Base-by-base conservation (phyloP, 495 filamentous ascomycete species). In the Peziza echinospora region DNA sequence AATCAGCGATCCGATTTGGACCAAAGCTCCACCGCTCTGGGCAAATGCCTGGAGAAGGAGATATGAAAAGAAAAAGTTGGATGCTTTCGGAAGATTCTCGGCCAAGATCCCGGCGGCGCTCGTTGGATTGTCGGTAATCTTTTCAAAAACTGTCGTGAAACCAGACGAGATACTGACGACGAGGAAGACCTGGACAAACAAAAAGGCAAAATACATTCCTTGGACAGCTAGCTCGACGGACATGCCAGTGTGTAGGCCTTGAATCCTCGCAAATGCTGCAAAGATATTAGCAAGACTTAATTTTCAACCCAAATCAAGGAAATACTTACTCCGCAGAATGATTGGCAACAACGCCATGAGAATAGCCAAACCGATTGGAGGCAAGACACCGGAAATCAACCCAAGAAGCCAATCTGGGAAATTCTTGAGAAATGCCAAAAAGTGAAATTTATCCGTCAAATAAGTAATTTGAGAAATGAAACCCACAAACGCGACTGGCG, bases 61-160 rank as follows among this genome's bases (percentile, higher is more conserved):
- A 67, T 97, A 97, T 4, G 82, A 84, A 67, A 94, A 96, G 67
- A 96, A 97, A 63, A 93, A 96, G 58, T 94, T 92, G 50, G 82
- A 78, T 2, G 86, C 82, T 62, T 77, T 79, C 30, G 89, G 89
- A 28, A 97, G 69, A 52, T 87, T 87, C 24, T 67, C 58, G 2
- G 87, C 89, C 46, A 97, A 62, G n/a, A 83, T 66, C 21, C 74
- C 58, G 0, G 84, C 75, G 39, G 82, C 72, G n/a, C 58, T 57
- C 26, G 65, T 61, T 24, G 64, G 57, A 48, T 84, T 63, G 10
- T 72, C 64, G n/a, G 73, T 60, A 6, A 85, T 62, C 6, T 71
- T 61, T 34, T 76, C 59, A 43, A 93, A 65, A 26, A 77, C 77
- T 19, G 72, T 65, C 26, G 81, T 71, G n/a, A 74, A 65, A 60